phyloP scores from a whole-genome alignment of 805 yeast genomes.

The Wickerhamia fluorescens region DNA sequence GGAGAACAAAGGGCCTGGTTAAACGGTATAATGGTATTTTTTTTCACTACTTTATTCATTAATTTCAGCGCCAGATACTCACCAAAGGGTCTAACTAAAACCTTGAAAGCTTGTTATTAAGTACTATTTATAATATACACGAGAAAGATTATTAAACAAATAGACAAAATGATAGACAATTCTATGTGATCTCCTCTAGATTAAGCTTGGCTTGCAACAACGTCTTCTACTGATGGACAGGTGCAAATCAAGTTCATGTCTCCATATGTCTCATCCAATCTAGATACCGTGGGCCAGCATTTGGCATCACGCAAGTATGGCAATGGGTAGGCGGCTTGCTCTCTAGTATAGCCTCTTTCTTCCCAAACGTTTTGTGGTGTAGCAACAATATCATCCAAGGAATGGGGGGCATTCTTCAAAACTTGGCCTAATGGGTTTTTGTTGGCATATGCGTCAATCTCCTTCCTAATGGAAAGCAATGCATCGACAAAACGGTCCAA shows the following conservation, averaged over 20 bases:
- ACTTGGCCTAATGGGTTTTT: slow-evolving; percentile 63
- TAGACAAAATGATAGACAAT: too few species aligned
- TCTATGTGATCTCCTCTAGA: too few species aligned
- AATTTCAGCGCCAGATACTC: too few species aligned
- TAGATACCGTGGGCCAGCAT: slow-evolving; percentile 92
- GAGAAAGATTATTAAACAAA: too few species aligned
- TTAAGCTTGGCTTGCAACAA: slow-evolving; percentile 31
- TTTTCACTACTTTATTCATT: too few species aligned
- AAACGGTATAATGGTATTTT: too few species aligned
- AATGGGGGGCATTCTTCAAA: slow-evolving; percentile 88
- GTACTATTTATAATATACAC: too few species aligned
- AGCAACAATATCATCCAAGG: slow-evolving; percentile 66
- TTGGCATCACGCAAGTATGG: slow-evolving; percentile 66
- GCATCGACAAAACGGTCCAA: slow-evolving; percentile 87
- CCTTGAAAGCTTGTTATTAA: too few species aligned
- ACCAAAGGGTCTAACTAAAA: too few species aligned
- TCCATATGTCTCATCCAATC: slow-evolving; percentile 93
- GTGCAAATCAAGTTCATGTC: slow-evolving; percentile 90
- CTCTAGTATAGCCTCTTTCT: slow-evolving; percentile 81
- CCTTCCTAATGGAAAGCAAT: slow-evolving; percentile 73
- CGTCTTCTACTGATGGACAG: slow-evolving; percentile 80
- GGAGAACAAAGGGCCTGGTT: too few species aligned
- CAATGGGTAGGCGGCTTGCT: slow-evolving; percentile 88
- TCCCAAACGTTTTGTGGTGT: slow-evolving; percentile 66
- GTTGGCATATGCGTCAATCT: slow-evolving; percentile 65